Percentiles rank a stretch among this genome's conserved stretches.
Conservation (phyloP, 371 early-diverging fungal genomes). For the Dichotomocladium elegans region DNA sequence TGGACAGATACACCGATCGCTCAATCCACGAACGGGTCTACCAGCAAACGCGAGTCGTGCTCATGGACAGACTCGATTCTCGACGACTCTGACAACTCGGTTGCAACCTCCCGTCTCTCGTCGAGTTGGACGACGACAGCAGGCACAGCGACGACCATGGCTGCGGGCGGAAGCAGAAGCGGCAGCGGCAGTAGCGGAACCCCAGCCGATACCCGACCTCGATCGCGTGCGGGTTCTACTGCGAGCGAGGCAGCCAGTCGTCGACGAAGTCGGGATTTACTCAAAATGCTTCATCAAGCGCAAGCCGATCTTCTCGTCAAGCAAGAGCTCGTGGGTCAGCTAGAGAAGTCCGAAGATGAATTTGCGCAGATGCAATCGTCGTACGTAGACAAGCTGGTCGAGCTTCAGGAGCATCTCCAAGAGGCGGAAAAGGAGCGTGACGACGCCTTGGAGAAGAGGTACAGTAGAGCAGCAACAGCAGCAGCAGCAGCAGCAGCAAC, state of each 20-base stretch:
- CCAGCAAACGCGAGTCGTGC: conserved; percentile 30
- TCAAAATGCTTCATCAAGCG: conserved; percentile 59
- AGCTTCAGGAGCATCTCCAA: conserved; percentile 52
- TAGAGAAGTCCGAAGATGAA: conserved; percentile 55
- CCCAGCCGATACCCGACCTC: too few relatives aligned
- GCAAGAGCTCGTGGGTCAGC: conserved; percentile 48
- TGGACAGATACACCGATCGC: conserved; percentile 36
- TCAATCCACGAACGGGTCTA: conserved; percentile 8
- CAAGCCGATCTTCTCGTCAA: conserved; percentile 64
- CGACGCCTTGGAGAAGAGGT: conserved; percentile 7
- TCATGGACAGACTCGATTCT: conserved; percentile 38
- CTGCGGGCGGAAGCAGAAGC: not conserved
- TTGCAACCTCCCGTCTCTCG: conserved; percentile 23
- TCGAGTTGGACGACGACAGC: conserved; percentile 13
- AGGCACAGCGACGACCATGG: not conserved
- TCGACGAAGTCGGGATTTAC: conserved; percentile 24
- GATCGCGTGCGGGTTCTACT: too few relatives aligned
- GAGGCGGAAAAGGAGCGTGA: conserved; percentile 64
- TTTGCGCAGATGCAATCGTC: conserved; percentile 50
- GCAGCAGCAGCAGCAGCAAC: not conserved
- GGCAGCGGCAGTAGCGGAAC: conserved; percentile 1
- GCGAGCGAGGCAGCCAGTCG: conserved; percentile 3
- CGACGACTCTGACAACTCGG: conserved; percentile 40
- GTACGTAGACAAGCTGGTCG: conserved; percentile 63
- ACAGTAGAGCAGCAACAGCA: not conserved